A percentile compares a stretch with the other conserved stretches of the same genome.
Evolutionary conservation across 805 yeast genomes (phyloP).

Genomic region (Brettanomyces sp.): DNA sequence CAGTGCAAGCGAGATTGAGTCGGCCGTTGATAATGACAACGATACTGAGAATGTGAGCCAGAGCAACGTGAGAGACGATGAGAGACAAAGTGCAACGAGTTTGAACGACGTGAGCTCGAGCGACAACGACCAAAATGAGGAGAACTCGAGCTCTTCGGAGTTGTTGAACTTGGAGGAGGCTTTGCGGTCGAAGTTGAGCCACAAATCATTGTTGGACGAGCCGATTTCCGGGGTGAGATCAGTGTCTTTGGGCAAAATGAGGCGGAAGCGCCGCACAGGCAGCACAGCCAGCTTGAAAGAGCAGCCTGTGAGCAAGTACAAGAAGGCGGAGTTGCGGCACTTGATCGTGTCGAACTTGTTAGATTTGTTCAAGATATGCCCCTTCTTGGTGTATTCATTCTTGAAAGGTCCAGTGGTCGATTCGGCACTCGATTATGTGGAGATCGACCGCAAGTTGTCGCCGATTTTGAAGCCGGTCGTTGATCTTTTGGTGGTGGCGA

Average conservation of each 20-base stretch:
- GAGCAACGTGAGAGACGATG: too few relatives aligned
- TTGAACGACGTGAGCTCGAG: neutral
- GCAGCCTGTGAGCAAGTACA: too few relatives aligned
- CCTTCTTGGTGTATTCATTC: constrained; percentile 23
- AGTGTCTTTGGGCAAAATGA: too few relatives aligned
- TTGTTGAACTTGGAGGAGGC: neutral
- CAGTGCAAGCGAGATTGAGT: too few relatives aligned
- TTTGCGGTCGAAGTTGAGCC: neutral
- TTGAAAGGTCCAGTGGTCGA: neutral
- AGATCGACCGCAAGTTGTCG: constrained; percentile 14
- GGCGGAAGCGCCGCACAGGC: too few relatives aligned
- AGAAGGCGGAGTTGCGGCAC: too few relatives aligned
- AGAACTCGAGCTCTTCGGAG: neutral
- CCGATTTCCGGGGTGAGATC: too few relatives aligned
- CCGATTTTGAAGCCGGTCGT: constrained; percentile 25
- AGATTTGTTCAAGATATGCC: constrained; percentile 23
- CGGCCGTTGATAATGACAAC: too few relatives aligned
- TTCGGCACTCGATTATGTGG: constrained; percentile 4
- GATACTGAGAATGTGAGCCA: too few relatives aligned
- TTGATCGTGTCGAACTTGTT: constrained; percentile 15
- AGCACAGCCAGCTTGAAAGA: too few relatives aligned
- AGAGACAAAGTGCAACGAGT: too few relatives aligned
- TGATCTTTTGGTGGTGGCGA: constrained; percentile 23
- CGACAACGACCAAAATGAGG: neutral
- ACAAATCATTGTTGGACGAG: too few relatives aligned